Base-by-base conservation (phyloP, 2,329 filamentous ascomycete species). In the Dactylellina parvicollis region DNA sequence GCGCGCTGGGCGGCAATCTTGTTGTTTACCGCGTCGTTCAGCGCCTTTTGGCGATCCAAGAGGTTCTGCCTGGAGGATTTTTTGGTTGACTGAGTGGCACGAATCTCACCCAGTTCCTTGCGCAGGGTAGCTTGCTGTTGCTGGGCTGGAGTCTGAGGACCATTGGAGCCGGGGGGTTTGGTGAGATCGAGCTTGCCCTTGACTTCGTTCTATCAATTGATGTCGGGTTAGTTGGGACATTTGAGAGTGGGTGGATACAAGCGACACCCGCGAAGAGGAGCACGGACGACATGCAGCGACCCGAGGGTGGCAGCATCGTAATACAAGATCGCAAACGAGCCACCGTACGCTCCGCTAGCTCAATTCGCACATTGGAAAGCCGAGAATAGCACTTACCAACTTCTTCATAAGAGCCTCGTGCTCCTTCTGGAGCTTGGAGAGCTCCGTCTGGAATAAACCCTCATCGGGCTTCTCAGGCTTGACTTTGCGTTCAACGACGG, bases 401-500 rank as follows among this genome's bases (percentile, higher is more conserved):
- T 86, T 86, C 77, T 91, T 89, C 83, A 95, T 90, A 50, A 89
- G 86, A 57, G 87, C 88, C 79, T 90, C 85, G 83, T 96, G 90
- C 76, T 91, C 92, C 84, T 96, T 96, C 83, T 98, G 92, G 24
- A 90, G 90, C 83, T 90, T 87, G 55, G 87, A 89, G 74, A 96
- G 85, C 75, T 87, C 86, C 80, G 89, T 86, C 83, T 96, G 92
- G 85, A 89, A 99, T 77, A 85, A 84, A 76, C 89, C 90, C 83
- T 95, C 91, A 81, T 97, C 91, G 49, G 95, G 95, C 85, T 90
- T 92, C 82, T 91, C 87, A 60, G 93, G 92, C 83, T 89, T 92
- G 79, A 83, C 80, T 75, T 82, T 81, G 70, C 80, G 79, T 75
- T 74, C 69, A 38, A 50, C 47, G 12, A 24, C 69, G 32, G 36